Percentiles rank a stretch among this genome's conserved stretches.
Conservation (phyloP, 1,284 basidiomycete genomes). For the Sporisorium exsertum region DNA sequence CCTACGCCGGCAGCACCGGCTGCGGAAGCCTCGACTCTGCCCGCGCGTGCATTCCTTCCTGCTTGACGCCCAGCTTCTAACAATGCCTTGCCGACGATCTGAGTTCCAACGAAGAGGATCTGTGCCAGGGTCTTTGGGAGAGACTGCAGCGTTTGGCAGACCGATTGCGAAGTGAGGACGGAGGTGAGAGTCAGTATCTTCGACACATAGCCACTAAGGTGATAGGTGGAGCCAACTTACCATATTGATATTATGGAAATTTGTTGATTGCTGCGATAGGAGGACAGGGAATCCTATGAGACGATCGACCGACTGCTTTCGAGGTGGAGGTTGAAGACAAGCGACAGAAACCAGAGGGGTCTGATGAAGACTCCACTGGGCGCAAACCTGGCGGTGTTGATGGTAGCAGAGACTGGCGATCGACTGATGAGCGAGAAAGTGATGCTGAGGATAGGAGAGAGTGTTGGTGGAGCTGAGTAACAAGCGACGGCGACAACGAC, state of each 20-base stretch:
- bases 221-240: constrained; percentile 1
- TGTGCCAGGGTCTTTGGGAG: constrained; percentile 78
- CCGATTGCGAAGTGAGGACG: neutral
- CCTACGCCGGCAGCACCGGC: constrained; percentile 76
- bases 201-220: too few species aligned
- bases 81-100: constrained; percentile 91
- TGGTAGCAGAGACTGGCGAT: neutral
- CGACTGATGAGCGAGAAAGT: neutral
- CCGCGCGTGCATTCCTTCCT: constrained; percentile 84
- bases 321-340: constrained; percentile 29
- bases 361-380: neutral
- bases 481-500: constrained; percentile 16
- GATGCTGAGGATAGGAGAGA: neutral
- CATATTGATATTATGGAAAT: constrained; percentile 3
- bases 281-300: neutral
- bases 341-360: neutral
- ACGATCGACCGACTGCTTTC: neutral
- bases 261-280: neutral
- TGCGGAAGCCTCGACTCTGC: constrained; percentile 78
- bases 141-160: constrained; percentile 42
- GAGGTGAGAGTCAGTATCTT: constrained; percentile 1
- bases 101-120: constrained; percentile 81
- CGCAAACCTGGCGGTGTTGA: neutral
- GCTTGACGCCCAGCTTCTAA: constrained; percentile 91
- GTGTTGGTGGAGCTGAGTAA: constrained; percentile 6